Evolutionary conservation across 169 alveolate species (phyloP), one percentile per base, ranked within the genome.

Genomic region (Eimeria sp.): DNA sequence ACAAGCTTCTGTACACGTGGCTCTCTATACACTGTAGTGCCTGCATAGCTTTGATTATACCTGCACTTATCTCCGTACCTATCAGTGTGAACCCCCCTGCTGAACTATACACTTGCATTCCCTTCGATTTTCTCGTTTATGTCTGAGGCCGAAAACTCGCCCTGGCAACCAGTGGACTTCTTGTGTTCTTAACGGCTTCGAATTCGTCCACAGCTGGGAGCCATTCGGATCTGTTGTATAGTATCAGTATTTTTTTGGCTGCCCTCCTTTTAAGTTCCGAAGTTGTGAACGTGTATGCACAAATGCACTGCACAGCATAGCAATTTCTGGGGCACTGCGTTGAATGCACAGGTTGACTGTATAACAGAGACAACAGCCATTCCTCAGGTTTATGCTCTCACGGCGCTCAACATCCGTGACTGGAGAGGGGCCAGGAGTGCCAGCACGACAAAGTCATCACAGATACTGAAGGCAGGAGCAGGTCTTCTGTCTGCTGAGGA

Each of bases 401-500:
- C 96, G 43, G 96, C 92, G 5, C 96, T 92, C 25, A 84, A 92
- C 67, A 57, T 92, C 14, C 75, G 95, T 20, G 95, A 92, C 84
- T 80, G 96, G 96, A 67, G 88, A 80, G 96, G 92, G 22, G 92
- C 84, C 51, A 86, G 92, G 63, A 63, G 76, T 54, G 96, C 92
- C 72, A 58, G 92, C 63, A 92, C 92, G 34, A 86, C 92, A 20
- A 92, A 92, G 45, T 54, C 73, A 7, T 43, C 89, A 34, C 82
- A 78, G 45, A 76, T 82, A 43, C 63, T 83, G 6, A 83, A 83
- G 75, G 91, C 91, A 18, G 91, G 91, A 57, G 75, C 76, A 57
- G 91, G 91, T 0, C 92, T 92, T 58, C 75, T 61, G 5, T 45
- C 67, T n/a, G 54, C 84, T 22, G 86, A 78, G 73, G 84, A 67